Base-by-base conservation (phyloP, 1,284 basidiomycete species). In the Ceratobasidium sp. region DNA sequence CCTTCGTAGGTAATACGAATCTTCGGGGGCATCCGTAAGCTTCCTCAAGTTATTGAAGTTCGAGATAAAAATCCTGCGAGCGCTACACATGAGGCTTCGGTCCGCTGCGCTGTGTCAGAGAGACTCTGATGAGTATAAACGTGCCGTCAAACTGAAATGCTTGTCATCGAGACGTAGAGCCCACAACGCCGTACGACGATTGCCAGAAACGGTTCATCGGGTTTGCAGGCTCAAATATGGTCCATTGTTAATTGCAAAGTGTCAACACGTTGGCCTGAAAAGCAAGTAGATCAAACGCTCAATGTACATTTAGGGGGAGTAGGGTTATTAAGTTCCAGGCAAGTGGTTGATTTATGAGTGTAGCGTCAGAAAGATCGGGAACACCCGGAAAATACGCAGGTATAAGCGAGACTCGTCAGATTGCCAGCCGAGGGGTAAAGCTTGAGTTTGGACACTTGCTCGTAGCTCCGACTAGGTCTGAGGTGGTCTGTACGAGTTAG, bases 251-350 rank as follows among this genome's bases (percentile, higher is more conserved):
- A 61, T 58, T 60, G n/a, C 61, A 73, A 47, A 45, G 56, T 47
- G 1, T 11, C 31, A 42, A n/a, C 53, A 54, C 54, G 49, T 61
- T 61, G 56, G 42, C 53, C 64, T 49, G 15, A 66, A 58, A 73
- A 73, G 56, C 54, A 28, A 54, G 56, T 33, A 60, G 54, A 73
- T 58, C 56, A 61, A 60, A 73, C 54, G 56, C 33, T 54, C 68
- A 73, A 73, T 73, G 56, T 47, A 49, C 51, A 42, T 60, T 58
- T 60, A 61, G 68, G 68, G 64, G 64, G 68, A 31, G 26, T 39
- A 60, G 6, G 28, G 56, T 28, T 49, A 23, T 53, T 51, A 11
- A 35, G 17, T 66, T 66, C 49, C 28, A 49, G 64, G 23, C 64
- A 53, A 53, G 47, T 20, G 47, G 45, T 10, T 28, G 39, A 42